Evolutionary conservation across 148 eudicot species (phyloP), one percentile per base, ranked within the genome.

Genomic region (Camellia lanceoleosa): DNA sequence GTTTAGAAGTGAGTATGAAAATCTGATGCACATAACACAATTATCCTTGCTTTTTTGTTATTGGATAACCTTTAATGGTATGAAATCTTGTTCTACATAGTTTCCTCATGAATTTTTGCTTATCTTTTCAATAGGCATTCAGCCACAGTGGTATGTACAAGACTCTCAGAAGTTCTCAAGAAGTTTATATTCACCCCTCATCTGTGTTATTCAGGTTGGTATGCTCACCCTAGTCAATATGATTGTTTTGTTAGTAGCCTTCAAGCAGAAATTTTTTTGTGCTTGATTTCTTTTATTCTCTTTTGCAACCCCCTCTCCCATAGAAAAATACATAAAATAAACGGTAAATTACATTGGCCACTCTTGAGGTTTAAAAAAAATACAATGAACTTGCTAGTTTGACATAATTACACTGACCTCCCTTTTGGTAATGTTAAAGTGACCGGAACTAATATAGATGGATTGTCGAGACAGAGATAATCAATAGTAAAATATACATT

Each of bases 141-240:
- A 92, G 98, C 79, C 98, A 94, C 78, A 93, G 87, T 73, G 99
- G 99, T 63, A 87, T 82, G 82, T 97, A 97, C 91, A 94, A 92
- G 92, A 97, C 99, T 15, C 76, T 92, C 18, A 85, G 98, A 81
- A 83, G 94, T 78, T 90, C 98, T 69, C 93, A 94, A 86, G 99
- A 97, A 76, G 99, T 94, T 65, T 89, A 91, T 89, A 97, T 97
- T 73, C 99, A 97, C 84, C 99, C 99, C 61, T 97, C 99, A 19
- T 97, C 98, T 73, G 89, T 94, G 52, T 79, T 97, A 81, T 97
- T 97, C 92, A 91, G 99, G 99, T 93, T 63, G 73, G 90, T 81
- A 71, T 59, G 18, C 8, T 23, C 49, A 55, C 56, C 46, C 59
- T 11, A 73, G n/a, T 38, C 11, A 15, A 20, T 74, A 55, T 3